Base-by-base conservation (phyloP, 164 flowering plant genomes). In the Berberis thunbergii region DNA sequence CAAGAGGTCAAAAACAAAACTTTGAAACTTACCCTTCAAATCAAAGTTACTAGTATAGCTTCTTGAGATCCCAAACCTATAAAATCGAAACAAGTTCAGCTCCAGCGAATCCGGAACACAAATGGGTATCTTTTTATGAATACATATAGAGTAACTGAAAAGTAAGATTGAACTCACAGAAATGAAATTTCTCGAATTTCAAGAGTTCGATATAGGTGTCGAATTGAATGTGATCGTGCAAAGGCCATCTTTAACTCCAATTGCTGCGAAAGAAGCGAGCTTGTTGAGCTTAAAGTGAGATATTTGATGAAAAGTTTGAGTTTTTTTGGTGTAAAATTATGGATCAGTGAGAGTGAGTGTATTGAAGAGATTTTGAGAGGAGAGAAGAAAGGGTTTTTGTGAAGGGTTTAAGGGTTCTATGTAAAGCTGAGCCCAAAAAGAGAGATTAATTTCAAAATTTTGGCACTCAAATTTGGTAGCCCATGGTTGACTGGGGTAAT, bases 1-100 rank as follows among this genome's bases (percentile, higher is more conserved):
- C 26, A 26, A 0, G 0, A 0, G 26, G 2, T 45, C 3, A 39
- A 48, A 57, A 49, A 10, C 8, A 59, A 13, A 12, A 12, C 6
- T 42, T 2, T 11, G 43, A 3, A 45, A 61, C 40, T 63, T 74
- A 74, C 78, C 76, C 49, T 52, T 68, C 57, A 43, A 39, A 64
- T 70, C 43, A n/a, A 58, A 54, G 48, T 63, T 26, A 26, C 26
- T 62, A 3, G 66, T 68, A 62, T 75, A 74, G 70, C 66, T 73
- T 53, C 70, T 72, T 45, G 78, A 77, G 78, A 73, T 76, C 45
- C 80, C 81, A 63, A 66, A 46, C 67, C 85, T 79, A 79, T 4
- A 54, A 59, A 67, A 56, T 12, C 44, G 3, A 46, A 41, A 60
- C 7, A 60, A 60, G 3, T 39, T 2, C 3, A 12, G 39, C 61